Percentiles rank a stretch among this genome's conserved stretches.
phyloP scores from a whole-genome alignment of 768 basidiomycete genomes.

The Tylopilus cervinicoccineus region DNA sequence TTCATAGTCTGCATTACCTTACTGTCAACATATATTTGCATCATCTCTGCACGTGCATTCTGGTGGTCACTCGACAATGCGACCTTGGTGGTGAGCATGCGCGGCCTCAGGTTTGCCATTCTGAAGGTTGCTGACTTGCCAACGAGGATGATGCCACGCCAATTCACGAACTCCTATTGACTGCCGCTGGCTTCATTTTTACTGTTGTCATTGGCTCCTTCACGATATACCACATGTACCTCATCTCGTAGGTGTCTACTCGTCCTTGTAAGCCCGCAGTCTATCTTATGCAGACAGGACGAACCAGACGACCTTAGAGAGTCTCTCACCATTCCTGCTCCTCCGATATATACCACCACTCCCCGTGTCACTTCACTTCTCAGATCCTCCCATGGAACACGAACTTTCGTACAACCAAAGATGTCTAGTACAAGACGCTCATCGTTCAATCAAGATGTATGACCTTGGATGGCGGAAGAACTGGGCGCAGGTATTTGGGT shows the following conservation, averaged over 20 bases:
- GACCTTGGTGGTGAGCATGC: constrained; percentile 49
- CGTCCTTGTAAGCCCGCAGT: background rate
- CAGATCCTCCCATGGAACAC: constrained; percentile 68
- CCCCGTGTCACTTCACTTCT: constrained; percentile 45
- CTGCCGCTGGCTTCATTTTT: constrained; percentile 57
- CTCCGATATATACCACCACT: constrained; percentile 67
- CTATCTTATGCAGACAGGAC: constrained; percentile 41
- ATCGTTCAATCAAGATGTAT: constrained; percentile 58
- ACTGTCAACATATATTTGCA: constrained; percentile 57
- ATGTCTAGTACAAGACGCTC: constrained; percentile 58
- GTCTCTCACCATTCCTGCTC: constrained; percentile 69
- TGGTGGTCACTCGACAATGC: constrained; percentile 66
- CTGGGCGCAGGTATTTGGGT: constrained; percentile 66
- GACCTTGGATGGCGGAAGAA: constrained; percentile 73
- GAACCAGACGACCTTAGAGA: constrained; percentile 84
- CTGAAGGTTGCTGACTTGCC: constrained; percentile 2
- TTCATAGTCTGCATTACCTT: constrained; percentile 63
- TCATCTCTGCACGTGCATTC: constrained; percentile 50
- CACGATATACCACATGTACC: constrained; percentile 70
- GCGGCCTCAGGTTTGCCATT: background rate
- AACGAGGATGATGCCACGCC: constrained; percentile 60
- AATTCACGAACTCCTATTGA: constrained; percentile 64
- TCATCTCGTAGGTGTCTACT: constrained; percentile 54
- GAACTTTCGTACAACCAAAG: constrained; percentile 67
- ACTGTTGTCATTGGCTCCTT: constrained; percentile 72